Percentiles rank a stretch among this genome's conserved stretches.
Conservation (phyloP, 2,329 filamentous ascomycete genomes). For the Dactylellina sp. region DNA sequence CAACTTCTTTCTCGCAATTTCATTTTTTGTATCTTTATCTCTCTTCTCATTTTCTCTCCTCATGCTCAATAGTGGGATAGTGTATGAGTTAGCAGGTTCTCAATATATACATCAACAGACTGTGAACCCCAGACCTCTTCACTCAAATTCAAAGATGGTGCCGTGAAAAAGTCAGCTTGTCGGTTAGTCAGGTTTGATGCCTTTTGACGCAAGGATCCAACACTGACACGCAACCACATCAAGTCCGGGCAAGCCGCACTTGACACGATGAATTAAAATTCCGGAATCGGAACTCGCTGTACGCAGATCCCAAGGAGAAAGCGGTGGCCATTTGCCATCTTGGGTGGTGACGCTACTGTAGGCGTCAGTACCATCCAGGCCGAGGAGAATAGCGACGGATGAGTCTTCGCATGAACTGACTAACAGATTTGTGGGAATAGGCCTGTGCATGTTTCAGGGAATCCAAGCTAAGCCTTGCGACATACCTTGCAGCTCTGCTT, state of each 20-base stretch:
- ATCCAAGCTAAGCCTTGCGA: slow-evolving; percentile 53
- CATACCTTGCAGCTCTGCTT: slow-evolving; percentile 38
- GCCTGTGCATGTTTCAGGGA: slow-evolving; percentile 39
- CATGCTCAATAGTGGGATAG: neutral
- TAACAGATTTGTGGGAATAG: slow-evolving; percentile 9
- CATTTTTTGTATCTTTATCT: neutral
- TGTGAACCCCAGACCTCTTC: neutral
- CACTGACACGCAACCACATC: too few species aligned
- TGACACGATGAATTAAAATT: too few species aligned
- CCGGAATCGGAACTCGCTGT: too few species aligned
- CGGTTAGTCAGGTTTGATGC: too few species aligned
- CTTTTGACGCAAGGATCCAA: too few species aligned
- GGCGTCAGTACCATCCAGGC: too few species aligned
- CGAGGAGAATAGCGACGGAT: neutral
- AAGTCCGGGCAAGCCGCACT: too few species aligned
- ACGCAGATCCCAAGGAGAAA: too few species aligned
- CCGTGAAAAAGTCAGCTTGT: too few species aligned
- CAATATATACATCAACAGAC: slow-evolving; percentile 6
- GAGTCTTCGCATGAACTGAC: slow-evolving; percentile 16
- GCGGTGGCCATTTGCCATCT: too few species aligned
- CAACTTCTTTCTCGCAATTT: neutral
- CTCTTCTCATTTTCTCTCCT: neutral
- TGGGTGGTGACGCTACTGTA: too few species aligned
- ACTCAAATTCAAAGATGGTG: too few species aligned
- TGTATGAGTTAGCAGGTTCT: slow-evolving; percentile 10